Percentiles rank a stretch among this genome's conserved stretches.
phyloP scores from a whole-genome alignment of 495 filamentous ascomycete species.

The Chaetomium cochliodes region DNA sequence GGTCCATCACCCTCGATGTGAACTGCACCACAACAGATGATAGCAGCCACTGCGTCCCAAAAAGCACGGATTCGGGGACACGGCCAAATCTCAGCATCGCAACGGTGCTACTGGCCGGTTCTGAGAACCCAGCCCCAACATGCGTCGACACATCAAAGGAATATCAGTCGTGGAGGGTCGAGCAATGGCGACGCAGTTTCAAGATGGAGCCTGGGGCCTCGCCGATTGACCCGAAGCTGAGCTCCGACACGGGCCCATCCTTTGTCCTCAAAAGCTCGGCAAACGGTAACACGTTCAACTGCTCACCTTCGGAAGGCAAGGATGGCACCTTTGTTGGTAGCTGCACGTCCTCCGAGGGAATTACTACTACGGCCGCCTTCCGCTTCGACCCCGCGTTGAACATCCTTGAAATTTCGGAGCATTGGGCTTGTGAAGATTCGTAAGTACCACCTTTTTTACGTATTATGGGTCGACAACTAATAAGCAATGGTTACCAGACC shows the following conservation, averaged over 20 bases:
- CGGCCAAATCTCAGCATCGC: conserved; percentile 26
- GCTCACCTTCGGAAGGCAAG: conserved; percentile 26
- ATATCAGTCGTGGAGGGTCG: conserved; percentile 43
- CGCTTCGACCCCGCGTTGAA: conserved; percentile 36
- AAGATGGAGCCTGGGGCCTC: conserved; percentile 31
- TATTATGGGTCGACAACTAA: no score
- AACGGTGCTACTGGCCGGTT: conserved; percentile 24
- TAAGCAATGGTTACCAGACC: conserved; percentile 23
- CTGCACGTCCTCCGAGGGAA: conserved; percentile 13
- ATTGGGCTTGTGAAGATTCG: conserved; percentile 37
- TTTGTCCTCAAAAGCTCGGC: conserved; percentile 38
- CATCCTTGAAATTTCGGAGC: conserved; percentile 37
- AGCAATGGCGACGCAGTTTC: conserved; percentile 38
- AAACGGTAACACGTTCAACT: conserved; percentile 32
- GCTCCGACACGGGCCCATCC: conserved; percentile 37
- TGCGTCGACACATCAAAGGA: conserved; percentile 31
- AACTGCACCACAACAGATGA: conserved; percentile 35
- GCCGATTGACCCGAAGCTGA: conserved; percentile 3
- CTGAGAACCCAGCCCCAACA: conserved; percentile 16
- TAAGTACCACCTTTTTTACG: conserved; percentile 30
- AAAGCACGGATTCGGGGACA: conserved; percentile 17
- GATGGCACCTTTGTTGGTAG: conserved; percentile 31
- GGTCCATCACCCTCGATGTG: conserved; percentile 33
- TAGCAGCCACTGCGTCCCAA: conserved; percentile 31
- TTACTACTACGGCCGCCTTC: conserved; percentile 31